Conservation (phyloP, 495 filamentous ascomycete species). For the Aspergillus olivimuriae region DNA sequence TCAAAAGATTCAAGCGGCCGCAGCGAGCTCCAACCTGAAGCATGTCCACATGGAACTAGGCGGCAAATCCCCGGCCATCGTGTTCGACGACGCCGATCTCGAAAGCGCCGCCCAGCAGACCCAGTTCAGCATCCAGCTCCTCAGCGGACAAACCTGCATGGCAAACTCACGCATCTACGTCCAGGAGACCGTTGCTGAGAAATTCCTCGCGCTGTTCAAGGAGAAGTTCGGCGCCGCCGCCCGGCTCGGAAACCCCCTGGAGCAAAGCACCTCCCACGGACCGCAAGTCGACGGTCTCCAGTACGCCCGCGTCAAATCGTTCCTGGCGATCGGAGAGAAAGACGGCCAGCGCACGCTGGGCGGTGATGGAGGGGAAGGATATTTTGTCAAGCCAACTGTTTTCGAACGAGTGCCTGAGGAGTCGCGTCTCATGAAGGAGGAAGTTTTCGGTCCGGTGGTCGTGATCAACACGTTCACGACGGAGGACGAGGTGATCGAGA, state of each 20-base stretch:
- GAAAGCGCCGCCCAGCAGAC: conserved; percentile 77
- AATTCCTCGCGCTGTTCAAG: conserved; percentile 67
- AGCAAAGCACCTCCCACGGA: conserved; percentile 65
- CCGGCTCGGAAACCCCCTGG: conserved; percentile 65
- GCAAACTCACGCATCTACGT: conserved; percentile 85
- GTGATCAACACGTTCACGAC: neutral
- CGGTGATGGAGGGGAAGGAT: conserved; percentile 52
- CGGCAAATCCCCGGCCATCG: conserved; percentile 78
- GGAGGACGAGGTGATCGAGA: neutral
- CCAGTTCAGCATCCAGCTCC: conserved; percentile 60
- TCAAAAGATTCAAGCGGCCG: conserved; percentile 80
- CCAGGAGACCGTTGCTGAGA: conserved; percentile 70
- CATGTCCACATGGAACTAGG: conserved; percentile 91
- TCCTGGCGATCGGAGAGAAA: conserved; percentile 65
- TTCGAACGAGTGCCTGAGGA: neutral
- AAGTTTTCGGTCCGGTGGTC: neutral
- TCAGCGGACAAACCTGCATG: conserved; percentile 87
- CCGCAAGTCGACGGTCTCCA: conserved; percentile 81
- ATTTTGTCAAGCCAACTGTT: conserved; percentile 43
- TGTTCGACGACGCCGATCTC: conserved; percentile 87
- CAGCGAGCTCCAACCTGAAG: conserved; percentile 75
- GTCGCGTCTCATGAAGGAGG: neutral
- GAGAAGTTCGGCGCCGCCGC: conserved; percentile 58
- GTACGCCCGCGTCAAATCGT: conserved; percentile 71
- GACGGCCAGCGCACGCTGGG: conserved; percentile 69